Evolutionary conservation across 805 yeast genomes (phyloP).

Genomic region (Limtongia smithiae): DNA sequence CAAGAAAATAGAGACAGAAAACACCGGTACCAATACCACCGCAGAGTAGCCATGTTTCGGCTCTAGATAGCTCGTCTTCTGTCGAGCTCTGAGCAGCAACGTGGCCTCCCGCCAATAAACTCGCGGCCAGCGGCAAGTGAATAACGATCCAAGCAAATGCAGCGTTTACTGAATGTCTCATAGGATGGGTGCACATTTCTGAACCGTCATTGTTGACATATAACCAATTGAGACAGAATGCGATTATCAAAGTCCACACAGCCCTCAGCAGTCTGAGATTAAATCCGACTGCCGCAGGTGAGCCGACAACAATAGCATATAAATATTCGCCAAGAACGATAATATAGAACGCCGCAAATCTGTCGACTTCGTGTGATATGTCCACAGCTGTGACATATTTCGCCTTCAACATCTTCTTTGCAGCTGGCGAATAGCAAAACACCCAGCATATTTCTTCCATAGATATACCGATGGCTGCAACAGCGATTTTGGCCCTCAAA

Average conservation of each 20-base stretch:
- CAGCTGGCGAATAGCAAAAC: constrained; percentile 47
- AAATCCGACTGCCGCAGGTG: constrained; percentile 50
- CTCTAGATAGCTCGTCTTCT: not conserved
- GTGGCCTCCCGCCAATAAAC: constrained; percentile 48
- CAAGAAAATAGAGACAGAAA: constrained; percentile 41
- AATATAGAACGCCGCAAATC: constrained; percentile 55
- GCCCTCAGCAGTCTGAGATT: constrained; percentile 47
- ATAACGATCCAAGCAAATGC: constrained; percentile 47
- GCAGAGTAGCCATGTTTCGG: constrained; percentile 38
- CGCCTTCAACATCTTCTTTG: constrained; percentile 44
- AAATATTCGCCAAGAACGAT: constrained; percentile 66
- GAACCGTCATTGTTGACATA: constrained; percentile 54
- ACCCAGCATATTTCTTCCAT: constrained; percentile 44
- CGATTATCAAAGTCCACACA: constrained; percentile 45
- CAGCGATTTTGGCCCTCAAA: constrained; percentile 46
- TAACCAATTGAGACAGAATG: constrained; percentile 51
- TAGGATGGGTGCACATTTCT: constrained; percentile 49
- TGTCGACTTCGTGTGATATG: constrained; percentile 64
- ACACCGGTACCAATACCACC: constrained; percentile 52
- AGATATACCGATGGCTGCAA: constrained; percentile 42
- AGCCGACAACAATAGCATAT: constrained; percentile 49
- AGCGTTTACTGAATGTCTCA: constrained; percentile 46
- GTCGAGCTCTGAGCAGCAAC: not conserved
- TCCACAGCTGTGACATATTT: constrained; percentile 57
- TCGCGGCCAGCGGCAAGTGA: constrained; percentile 52